Percentiles rank a stretch among this genome's conserved stretches.
Evolutionary conservation across 2,329 filamentous ascomycete species (phyloP).

Genomic region (Colletotrichum sp.): DNA sequence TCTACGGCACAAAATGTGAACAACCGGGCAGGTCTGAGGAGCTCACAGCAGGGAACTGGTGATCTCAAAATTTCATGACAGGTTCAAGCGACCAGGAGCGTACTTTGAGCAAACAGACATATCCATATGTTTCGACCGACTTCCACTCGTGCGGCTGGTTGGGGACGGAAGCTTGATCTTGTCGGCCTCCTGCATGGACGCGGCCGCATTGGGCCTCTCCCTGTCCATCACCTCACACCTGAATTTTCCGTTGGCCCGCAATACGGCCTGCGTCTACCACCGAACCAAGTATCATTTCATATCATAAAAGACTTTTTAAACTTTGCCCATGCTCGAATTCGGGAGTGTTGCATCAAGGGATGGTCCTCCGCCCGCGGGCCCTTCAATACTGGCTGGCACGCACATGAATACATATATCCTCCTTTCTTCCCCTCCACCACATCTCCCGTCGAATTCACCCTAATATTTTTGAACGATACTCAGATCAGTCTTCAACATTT

Average conservation of each 20-base stretch:
- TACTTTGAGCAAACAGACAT: accelerated
- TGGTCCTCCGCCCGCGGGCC: too few species aligned
- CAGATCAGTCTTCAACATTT: too few species aligned
- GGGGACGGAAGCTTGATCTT: accelerated
- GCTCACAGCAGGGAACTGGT: too few species aligned
- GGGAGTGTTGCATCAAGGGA: too few species aligned
- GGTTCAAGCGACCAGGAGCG: background rate
- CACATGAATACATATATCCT: too few species aligned
- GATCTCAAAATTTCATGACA: accelerated
- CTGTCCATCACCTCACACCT: background rate
- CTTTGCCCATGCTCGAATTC: background rate
- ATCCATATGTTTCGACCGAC: accelerated
- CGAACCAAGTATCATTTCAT: accelerated
- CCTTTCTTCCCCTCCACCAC: too few species aligned
- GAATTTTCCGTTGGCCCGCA: accelerated
- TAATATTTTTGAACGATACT: too few species aligned
- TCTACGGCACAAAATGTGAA: too few species aligned
- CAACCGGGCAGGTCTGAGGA: too few species aligned
- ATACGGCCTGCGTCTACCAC: background rate
- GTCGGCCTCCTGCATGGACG: background rate
- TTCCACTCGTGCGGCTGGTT: accelerated
- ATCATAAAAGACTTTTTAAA: background rate
- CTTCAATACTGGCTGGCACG: too few species aligned
- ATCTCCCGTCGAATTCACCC: too few species aligned
- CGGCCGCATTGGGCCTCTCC: background rate